Conservation (phyloP, 2,329 filamentous ascomycete genomes). For the Phialophora verrucosa region DNA sequence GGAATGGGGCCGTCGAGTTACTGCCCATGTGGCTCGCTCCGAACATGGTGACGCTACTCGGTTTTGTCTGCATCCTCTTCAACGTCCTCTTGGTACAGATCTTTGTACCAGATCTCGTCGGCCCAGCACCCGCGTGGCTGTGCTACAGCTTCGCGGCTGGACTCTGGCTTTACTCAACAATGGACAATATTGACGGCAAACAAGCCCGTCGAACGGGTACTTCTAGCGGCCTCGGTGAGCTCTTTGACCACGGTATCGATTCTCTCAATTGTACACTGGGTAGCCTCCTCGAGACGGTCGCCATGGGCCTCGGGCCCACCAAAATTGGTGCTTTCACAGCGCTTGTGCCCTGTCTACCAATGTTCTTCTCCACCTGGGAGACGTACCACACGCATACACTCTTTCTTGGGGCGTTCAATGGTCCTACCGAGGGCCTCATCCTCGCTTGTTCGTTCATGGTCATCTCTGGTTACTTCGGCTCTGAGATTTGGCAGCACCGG, state of each 20-base stretch:
- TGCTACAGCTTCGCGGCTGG: constrained; percentile 96
- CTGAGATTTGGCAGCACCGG: constrained; percentile 80
- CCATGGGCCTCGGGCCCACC: constrained; percentile 87
- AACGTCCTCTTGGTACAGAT: constrained; percentile 79
- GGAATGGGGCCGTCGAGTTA: constrained; percentile 93
- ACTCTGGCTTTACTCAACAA: constrained; percentile 97
- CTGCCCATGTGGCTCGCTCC: constrained; percentile 95
- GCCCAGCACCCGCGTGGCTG: constrained; percentile 86
- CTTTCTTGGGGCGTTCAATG: constrained; percentile 95
- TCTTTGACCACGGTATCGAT: constrained; percentile 99
- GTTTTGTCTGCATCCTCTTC: constrained; percentile 89
- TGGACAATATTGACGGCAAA: constrained; percentile 99
- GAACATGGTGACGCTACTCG: constrained; percentile 94
- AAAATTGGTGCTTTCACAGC: constrained; percentile 89
- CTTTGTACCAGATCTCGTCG: constrained; percentile 86
- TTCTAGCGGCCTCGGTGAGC: constrained; percentile 90
- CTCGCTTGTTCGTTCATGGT: constrained; percentile 87
- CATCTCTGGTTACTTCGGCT: constrained; percentile 84
- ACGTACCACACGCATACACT: constrained; percentile 98
- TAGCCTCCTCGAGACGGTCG: constrained; percentile 86
- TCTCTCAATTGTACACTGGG: constrained; percentile 96
- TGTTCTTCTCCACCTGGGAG: constrained; percentile 99
- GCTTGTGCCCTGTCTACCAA: constrained; percentile 86
- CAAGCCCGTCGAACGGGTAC: constrained; percentile 94
- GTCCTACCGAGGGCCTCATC: constrained; percentile 92